Evolutionary conservation across 108 stramenopile species (phyloP).

Genomic region (Cyclotella sp.): DNA sequence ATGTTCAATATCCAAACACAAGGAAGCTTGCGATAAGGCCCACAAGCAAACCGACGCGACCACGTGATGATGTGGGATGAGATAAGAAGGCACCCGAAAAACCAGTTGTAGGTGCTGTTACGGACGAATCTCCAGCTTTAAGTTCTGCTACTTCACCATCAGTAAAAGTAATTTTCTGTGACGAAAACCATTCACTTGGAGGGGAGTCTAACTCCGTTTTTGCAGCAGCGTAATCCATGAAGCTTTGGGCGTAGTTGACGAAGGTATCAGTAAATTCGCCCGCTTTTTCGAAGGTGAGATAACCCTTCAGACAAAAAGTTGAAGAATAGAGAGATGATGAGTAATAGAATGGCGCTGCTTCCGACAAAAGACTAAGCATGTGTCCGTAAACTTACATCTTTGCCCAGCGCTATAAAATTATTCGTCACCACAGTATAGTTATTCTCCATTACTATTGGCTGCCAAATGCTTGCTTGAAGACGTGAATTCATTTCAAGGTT

Average conservation of each 20-base stretch:
- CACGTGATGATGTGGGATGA: too few relatives aligned
- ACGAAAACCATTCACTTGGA: conserved; percentile 12
- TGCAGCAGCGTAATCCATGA: conserved; percentile 52
- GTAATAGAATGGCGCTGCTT: background rate
- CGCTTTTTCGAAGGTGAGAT: conserved; percentile 49
- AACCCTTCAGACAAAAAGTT: too few relatives aligned
- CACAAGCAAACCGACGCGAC: too few relatives aligned
- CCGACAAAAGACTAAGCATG: background rate
- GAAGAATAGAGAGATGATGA: too few relatives aligned
- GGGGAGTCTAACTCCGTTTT: background rate
- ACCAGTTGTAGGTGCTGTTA: too few relatives aligned
- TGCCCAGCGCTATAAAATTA: conserved; percentile 44
- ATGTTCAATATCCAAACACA: too few relatives aligned
- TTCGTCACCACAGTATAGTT: conserved; percentile 64
- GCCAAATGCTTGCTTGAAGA: conserved; percentile 41
- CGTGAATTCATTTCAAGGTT: conserved; percentile 58
- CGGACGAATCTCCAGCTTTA: too few relatives aligned
- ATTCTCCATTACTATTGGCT: conserved; percentile 36
- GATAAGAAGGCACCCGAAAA: too few relatives aligned
- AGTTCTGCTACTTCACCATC: conserved; percentile 7
- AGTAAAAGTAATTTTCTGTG: conserved; percentile 9
- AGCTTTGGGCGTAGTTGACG: conserved; percentile 43
- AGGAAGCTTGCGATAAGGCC: too few relatives aligned
- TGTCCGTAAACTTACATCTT: conserved; percentile 12
- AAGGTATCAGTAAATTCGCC: conserved; percentile 37